These are phyloP conservation scores for Nicotiana undulata DNA, from an alignment of 257 asterid species.

Conservation along the genomic window DNA sequence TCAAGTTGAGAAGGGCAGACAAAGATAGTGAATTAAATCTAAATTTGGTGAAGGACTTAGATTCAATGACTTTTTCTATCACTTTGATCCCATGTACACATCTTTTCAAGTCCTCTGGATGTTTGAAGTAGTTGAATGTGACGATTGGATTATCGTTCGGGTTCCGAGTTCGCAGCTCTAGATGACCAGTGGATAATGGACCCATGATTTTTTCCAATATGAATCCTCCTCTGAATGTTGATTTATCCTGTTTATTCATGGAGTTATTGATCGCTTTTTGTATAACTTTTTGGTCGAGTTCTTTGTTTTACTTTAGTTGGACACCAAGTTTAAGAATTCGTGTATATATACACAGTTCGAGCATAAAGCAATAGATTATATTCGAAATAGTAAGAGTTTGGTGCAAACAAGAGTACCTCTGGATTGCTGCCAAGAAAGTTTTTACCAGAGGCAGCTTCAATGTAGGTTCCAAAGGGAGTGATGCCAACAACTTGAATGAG, in stretches of 20 bases:
- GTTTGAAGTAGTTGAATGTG: slow-evolving; percentile 69
- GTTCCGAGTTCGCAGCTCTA: slow-evolving; percentile 35
- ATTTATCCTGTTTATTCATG: slow-evolving; percentile 38
- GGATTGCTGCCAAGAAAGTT: slow-evolving; percentile 50
- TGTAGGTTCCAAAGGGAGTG: slow-evolving; percentile 33
- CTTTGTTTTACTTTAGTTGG: slow-evolving; percentile 34
- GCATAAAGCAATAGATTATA: no score
- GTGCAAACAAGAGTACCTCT: slow-evolving; percentile 26
- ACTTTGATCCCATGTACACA: slow-evolving; percentile 58
- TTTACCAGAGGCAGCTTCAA: slow-evolving; percentile 79
- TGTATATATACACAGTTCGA: no score
- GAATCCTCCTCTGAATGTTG: slow-evolving; percentile 65
- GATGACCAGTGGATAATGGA: slow-evolving; percentile 63
- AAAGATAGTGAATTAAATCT: slow-evolving; percentile 33
- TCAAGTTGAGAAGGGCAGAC: slow-evolving; percentile 56
- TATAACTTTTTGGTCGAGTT: slow-evolving; percentile 46
- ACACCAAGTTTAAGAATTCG: no score
- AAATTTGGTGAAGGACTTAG: slow-evolving; percentile 47
- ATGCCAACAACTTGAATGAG: slow-evolving; percentile 85
- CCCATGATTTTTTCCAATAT: slow-evolving; percentile 68
- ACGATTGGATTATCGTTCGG: slow-evolving; percentile 65
- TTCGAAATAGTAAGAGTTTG: no score
- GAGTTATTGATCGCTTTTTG: slow-evolving; percentile 35
- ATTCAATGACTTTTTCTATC: slow-evolving; percentile 52
- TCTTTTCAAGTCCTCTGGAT: slow-evolving; percentile 47